Base-by-base conservation (phyloP, 1,139 yeast genomes). In the Geotrichum reessii region DNA sequence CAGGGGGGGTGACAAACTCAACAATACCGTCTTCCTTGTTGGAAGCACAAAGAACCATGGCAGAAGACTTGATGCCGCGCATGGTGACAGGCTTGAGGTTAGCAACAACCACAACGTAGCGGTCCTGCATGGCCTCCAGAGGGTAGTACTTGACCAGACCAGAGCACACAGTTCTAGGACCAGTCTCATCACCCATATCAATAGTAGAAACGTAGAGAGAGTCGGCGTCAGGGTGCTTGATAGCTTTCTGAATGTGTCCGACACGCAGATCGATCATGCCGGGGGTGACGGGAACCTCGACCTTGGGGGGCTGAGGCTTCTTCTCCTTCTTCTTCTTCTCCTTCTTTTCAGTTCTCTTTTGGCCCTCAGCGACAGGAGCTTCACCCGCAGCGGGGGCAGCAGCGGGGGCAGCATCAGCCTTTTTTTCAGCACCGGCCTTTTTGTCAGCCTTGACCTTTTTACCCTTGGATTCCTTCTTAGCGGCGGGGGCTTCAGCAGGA, bases 101-200 rank as follows among this genome's bases (percentile, higher is more conserved):
- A 64, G 95, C 90, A 64, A 91, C 87, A 55, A 86, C 87, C 51
- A 91, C 87, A 57, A 92, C 95, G 62, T 81, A 78, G 68, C 95
- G 84, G 71, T 86, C 80, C 74, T 86, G 90, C 93, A 92, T 84
- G 56, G 84, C 87, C 70, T 89, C 96, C 62, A 89, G 72, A 27
- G 95, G 84, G 66, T 87, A 79, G 74, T 84, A 82, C 65, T 85
- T 84, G 58, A 88, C 96, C 66, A 92, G 78, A 63, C 99, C 99
- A 17, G 97, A 89, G 78, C 99, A 95, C 57, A 95, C 96, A 52
- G 97, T 95, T 79, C 99, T 85, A 71, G 99, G 99, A 90, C 90
- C 75, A 70, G 88, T 95, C 65, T 80, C 92, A 69, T 93, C 99
- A 65, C 99, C 99, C 81, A 90, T 86, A 64, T 95, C 91, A 69